These are phyloP conservation scores for Magnusiomyces ingens DNA, from an alignment of 1,139 yeast species.

Conservation along the genomic window DNA sequence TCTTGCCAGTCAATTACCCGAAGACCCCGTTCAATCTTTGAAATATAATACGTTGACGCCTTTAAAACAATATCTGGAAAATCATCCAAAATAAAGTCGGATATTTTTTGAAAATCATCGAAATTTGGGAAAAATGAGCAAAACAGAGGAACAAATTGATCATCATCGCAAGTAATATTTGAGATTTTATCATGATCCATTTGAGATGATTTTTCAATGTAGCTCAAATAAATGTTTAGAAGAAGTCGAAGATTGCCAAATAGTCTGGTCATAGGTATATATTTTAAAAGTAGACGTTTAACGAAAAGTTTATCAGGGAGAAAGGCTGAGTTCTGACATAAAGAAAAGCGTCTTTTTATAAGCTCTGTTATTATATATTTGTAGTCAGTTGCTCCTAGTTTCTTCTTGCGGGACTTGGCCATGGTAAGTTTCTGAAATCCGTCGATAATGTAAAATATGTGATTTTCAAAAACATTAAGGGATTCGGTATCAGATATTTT, in stretches of 20 bases:
- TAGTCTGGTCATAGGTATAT: not conserved
- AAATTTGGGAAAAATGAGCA: not conserved
- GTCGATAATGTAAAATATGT: not conserved
- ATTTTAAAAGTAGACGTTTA: not conserved
- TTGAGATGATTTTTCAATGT: not conserved
- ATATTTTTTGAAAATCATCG: not conserved
- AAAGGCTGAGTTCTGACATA: not conserved
- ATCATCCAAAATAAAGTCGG: not conserved
- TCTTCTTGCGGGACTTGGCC: not conserved
- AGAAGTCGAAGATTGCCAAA: not conserved
- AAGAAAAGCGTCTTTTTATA: not conserved
- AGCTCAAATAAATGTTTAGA: not conserved
- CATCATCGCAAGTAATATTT: not conserved
- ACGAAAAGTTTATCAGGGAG: not conserved
- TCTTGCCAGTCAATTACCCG: not conserved
- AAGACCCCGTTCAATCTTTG: not conserved
- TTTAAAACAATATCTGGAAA: not conserved
- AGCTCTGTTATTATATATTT: not conserved
- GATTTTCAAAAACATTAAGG: not conserved
- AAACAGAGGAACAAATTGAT: not conserved
- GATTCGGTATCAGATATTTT: not conserved
- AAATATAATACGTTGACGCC: not conserved
- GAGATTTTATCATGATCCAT: not conserved
- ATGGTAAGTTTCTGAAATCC: not conserved
- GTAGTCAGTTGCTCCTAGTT: not conserved